Evolutionary conservation across 179 eudicot genomes (phyloP).

Genomic region (Corrigiola litoralis): DNA sequence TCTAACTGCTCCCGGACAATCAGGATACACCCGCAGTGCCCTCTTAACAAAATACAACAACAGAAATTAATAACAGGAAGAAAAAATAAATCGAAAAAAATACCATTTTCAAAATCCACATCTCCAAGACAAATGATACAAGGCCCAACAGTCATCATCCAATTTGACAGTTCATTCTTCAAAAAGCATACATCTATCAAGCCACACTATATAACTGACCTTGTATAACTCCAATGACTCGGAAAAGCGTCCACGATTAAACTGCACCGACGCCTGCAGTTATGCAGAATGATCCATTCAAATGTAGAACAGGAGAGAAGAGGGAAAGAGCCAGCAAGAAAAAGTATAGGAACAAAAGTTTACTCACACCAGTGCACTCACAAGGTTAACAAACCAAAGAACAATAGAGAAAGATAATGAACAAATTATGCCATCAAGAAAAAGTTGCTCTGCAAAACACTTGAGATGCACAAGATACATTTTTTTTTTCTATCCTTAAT

Average conservation of each 20-base stretch:
- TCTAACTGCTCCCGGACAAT: constrained; percentile 88
- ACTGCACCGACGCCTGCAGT: constrained; percentile 92
- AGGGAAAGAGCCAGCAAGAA: not conserved
- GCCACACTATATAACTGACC: constrained; percentile 36
- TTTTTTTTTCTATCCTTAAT: too few species aligned
- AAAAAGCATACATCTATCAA: not conserved
- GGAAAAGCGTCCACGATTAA: constrained; percentile 70
- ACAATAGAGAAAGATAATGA: not conserved
- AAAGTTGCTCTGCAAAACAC: too few species aligned
- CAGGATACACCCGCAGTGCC: constrained; percentile 81
- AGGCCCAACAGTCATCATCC: constrained; percentile 2
- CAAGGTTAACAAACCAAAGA: not conserved
- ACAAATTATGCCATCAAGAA: not conserved
- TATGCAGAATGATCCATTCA: constrained; percentile 5
- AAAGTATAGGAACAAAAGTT: not conserved
- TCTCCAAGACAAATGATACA: constrained; percentile 8
- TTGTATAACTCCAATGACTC: constrained; percentile 89
- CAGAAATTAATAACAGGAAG: not conserved
- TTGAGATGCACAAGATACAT: too few species aligned
- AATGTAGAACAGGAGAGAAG: not conserved
- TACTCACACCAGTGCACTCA: not conserved
- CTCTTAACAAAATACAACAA: constrained; percentile 40
- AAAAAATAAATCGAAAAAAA: not conserved
- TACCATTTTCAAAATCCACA: not conserved
- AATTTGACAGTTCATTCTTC: not conserved